A percentile compares a stretch with the other conserved stretches of the same genome.
Conservation (phyloP, 1,139 yeast species). For the Sugiyamaella sp. region DNA sequence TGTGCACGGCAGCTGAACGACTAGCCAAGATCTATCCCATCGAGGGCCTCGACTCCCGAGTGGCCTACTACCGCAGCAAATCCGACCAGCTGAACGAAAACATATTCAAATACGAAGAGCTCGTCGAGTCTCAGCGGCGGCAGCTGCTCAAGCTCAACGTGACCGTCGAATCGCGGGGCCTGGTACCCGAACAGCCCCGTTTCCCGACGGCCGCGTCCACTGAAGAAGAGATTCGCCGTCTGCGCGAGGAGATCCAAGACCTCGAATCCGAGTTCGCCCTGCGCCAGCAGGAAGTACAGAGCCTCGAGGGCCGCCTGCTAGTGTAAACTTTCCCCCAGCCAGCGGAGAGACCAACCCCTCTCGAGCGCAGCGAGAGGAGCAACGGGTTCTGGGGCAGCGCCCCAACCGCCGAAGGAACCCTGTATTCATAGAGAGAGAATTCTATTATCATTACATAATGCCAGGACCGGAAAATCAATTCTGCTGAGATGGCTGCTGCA, state of each 20-base stretch:
- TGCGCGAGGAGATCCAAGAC: slow-evolving; percentile 15
- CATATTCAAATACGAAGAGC: slow-evolving; percentile 40
- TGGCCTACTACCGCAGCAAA: slow-evolving; percentile 30
- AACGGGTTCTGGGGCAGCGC: slow-evolving; percentile 17
- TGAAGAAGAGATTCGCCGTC: slow-evolving; percentile 9
- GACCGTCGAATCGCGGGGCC: slow-evolving; percentile 26
- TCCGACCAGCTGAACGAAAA: slow-evolving; percentile 35
- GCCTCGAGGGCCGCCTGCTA: slow-evolving; percentile 15
- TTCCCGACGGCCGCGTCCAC: slow-evolving; percentile 1
- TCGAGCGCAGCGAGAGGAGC: slow-evolving; percentile 22
- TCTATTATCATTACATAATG: too few species aligned
- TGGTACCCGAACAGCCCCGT: background rate
- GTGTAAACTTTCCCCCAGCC: too few species aligned
- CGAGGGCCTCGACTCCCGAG: slow-evolving; percentile 37
- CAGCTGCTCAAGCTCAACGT: slow-evolving; percentile 30
- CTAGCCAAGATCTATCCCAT: slow-evolving; percentile 40
- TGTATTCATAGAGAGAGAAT: background rate
- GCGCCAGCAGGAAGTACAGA: slow-evolving; percentile 19
- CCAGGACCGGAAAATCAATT: background rate
- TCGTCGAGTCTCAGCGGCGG: slow-evolving; percentile 39
- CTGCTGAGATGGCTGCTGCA: slow-evolving; percentile 16
- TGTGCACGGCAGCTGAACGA: slow-evolving; percentile 40
- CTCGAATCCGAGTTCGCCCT: slow-evolving; percentile 16
- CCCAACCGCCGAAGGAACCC: background rate
- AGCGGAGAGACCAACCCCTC: slow-evolving; percentile 31